Base-by-base conservation (phyloP, 495 filamentous ascomycete genomes). In the Patellaria atrata region DNA sequence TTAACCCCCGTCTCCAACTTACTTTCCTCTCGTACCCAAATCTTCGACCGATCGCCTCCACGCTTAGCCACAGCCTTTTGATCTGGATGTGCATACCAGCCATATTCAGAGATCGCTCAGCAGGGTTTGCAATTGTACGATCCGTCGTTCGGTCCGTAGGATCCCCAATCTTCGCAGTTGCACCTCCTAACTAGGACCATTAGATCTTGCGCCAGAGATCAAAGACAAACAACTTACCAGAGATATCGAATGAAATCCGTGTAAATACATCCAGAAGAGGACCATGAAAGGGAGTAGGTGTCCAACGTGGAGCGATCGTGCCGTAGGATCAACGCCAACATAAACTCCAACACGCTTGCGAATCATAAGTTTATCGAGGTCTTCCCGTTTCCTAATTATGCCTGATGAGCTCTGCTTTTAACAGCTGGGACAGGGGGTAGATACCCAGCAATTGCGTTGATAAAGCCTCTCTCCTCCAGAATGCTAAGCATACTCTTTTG, bases 241-340 rank as follows among this genome's bases (percentile, higher is more conserved):
- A 31, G 76, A 78, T 15, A 79, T 66, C 10, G 80, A 64, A 20
- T 70, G 64, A 44, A 79, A 76, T 10, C 89, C 87, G 58, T 85
- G 71, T 24, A 92, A 62, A 52, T 87, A 91, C 62, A 83, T 78
- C 81, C 89, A 94, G 39, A 84, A 87, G 18, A 94, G 57, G 1
- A 83, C 74, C 89, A 99, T 96, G 26, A 96, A 66, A 6, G 89
- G 87, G 7, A 96, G 59, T 37, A 99, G 71, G 55, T 99, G 85
- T 20, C 89, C 89, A 35, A 96, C 64, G 53, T 99, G 89, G 44
- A 96, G 61, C 3, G 86, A 94, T 17, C 71, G 67, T 3, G 87
- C 91, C 0, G 91, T 94, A 9, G 89, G 85, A 47, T 99, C 89
- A 30, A 99, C 67, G 38, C 89, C 89, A 24, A 79, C 78, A 51